phyloP scores from a whole-genome alignment of 2,329 filamentous ascomycete species.

The Orbilia brochopaga region DNA sequence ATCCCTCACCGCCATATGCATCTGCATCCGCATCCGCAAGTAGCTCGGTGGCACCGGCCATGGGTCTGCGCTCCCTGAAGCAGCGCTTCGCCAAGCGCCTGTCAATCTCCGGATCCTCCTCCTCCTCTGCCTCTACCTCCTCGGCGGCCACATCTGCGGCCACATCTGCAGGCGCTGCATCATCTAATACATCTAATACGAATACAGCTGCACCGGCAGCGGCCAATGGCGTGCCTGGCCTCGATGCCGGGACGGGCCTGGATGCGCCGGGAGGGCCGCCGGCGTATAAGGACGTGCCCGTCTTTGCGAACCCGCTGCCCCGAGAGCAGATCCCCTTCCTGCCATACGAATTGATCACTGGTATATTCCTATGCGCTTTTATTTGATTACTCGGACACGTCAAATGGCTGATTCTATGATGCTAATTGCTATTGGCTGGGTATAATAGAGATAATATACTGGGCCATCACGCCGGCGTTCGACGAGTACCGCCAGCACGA shows the following conservation, averaged over 20 bases:
- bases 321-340: slow-evolving; percentile 27
- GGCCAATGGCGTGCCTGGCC: not conserved
- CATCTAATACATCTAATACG: no score
- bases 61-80: slow-evolving; percentile 33
- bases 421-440: no score
- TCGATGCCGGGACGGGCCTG: not conserved
- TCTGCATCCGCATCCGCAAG: not conserved
- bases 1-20: not conserved
- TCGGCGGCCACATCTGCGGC: not conserved
- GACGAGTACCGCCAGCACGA: slow-evolving; percentile 42
- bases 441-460: slow-evolving; percentile 35
- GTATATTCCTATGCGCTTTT: slow-evolving; percentile 12
- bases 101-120: slow-evolving; percentile 13
- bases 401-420: no score
- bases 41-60: not conserved
- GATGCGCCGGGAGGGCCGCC: slow-evolving; percentile 5
- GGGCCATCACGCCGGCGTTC: slow-evolving; percentile 34
- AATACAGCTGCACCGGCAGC: no score
- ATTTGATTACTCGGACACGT: no score
- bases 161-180: not conserved
- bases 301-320: slow-evolving; percentile 24
- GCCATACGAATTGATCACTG: slow-evolving; percentile 31
- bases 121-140: not conserved
- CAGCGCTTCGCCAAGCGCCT: slow-evolving; percentile 22
- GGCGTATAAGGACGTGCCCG: slow-evolving; percentile 31